Evolutionary conservation across 371 early-diverging fungal species (phyloP).

Genomic region (Mucor ambiguus): DNA sequence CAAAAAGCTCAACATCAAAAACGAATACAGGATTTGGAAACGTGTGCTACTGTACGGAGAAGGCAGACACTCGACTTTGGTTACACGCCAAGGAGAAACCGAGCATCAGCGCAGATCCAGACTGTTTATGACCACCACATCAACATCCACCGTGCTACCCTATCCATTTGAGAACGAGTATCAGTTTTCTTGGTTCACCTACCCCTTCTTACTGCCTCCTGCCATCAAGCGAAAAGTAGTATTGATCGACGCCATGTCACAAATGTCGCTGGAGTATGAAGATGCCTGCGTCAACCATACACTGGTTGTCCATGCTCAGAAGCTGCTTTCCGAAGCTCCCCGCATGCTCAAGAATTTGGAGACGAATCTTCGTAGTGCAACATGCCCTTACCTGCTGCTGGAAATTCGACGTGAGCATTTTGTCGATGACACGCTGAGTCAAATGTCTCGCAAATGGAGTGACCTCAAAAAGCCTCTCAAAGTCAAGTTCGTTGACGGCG

Average conservation of each 20-base stretch:
- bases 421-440: slow-evolving; percentile 70
- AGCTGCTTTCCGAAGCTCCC: slow-evolving; percentile 63
- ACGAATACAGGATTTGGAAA: slow-evolving; percentile 78
- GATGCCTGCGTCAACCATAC: slow-evolving; percentile 85
- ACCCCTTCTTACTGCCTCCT: slow-evolving; percentile 77
- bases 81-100: slow-evolving; percentile 26
- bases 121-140: slow-evolving; percentile 38
- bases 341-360: slow-evolving; percentile 45
- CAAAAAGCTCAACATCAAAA: slow-evolving; percentile 75
- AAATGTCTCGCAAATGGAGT: slow-evolving; percentile 54
- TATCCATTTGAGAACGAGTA: slow-evolving; percentile 51
- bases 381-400: slow-evolving; percentile 80
- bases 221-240: slow-evolving; percentile 76
- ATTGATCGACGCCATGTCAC: slow-evolving; percentile 81
- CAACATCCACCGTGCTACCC: slow-evolving; percentile 34
- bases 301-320: slow-evolving; percentile 64
- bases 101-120: slow-evolving; percentile 46
- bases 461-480: slow-evolving; percentile 83
- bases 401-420: slow-evolving; percentile 73
- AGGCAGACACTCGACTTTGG: slow-evolving; percentile 38
- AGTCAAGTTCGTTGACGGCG: slow-evolving; percentile 82
- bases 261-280: slow-evolving; percentile 83
- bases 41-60: slow-evolving; percentile 46
- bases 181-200: slow-evolving; percentile 74
- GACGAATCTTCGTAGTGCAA: slow-evolving; percentile 47